Evolutionary conservation across 2,329 filamentous ascomycete genomes (phyloP), one percentile per base, ranked within the genome.

Genomic region (Aspergillus carbonarius): DNA sequence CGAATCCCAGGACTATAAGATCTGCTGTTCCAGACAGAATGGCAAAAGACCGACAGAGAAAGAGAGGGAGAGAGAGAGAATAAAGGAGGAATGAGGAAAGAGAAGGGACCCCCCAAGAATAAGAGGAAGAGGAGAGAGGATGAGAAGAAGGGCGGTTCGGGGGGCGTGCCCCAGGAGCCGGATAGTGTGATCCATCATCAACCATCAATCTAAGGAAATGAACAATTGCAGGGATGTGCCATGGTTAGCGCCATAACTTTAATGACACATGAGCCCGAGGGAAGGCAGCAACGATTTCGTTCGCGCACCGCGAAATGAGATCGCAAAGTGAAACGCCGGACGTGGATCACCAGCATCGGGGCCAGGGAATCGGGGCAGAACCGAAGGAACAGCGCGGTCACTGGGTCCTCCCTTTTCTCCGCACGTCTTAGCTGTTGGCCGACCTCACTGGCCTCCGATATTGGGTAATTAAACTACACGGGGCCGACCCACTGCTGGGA

Each of bases 291-390:
- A 15, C 48, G 50, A 51, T 53, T 61, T 52, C 48, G 54, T 44
- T 32, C 32, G 35, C 54, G 27, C 40, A 35, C 54, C 54, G 30
- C 59, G 63, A 66, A 66, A 68, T 68, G 65, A 68, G 59, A 60
- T 63, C 57, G 47, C 35, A 65, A 58, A 56, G 32, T 70, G 69
- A 72, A 71, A 72, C 69, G 35, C 54, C 56, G 63, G 62, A 30
- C 48, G 60, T 55, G 60, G 58, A 63, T 63, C 54, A 55, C 42
- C 32, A 32, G 25, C 39, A 20, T 23, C 18, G 13, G 20, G 18
- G 18, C 39, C 39, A 42, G 39, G 18, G 52, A 30, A 32, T 18
- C 30, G 42, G 15, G n/a, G 23, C 23, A 30, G 20, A 47, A 47
- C 42, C 23, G 23, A 47, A 27, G 42, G 25, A 30, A 20, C 15